Conservation (phyloP, 331 rosid genomes). For the Dryas integrifolia region DNA sequence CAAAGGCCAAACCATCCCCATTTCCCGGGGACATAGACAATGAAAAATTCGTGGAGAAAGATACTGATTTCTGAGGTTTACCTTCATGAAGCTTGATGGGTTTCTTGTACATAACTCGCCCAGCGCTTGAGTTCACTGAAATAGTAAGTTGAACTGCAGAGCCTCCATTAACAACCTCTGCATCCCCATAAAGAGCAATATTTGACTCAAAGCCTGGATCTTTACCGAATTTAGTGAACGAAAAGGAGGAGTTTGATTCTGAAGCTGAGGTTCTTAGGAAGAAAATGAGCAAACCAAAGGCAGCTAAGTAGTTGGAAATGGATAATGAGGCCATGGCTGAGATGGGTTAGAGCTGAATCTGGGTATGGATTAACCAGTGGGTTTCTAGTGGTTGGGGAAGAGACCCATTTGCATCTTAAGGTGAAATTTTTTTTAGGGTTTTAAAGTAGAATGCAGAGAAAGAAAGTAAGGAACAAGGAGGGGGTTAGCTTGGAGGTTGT, state of each 20-base stretch:
- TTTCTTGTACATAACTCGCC: constrained; percentile 57
- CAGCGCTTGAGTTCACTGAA: constrained; percentile 41
- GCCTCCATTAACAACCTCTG: constrained; percentile 53
- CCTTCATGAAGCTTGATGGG: constrained; percentile 67
- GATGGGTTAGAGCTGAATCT: constrained; percentile 51
- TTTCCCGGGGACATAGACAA: constrained; percentile 51
- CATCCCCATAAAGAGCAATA: constrained; percentile 62
- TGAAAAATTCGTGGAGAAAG: constrained; percentile 67
- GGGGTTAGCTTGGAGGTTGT: constrained; percentile 55
- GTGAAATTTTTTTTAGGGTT: constrained; percentile 58
- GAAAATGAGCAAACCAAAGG: constrained; percentile 42
- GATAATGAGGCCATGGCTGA: constrained; percentile 59
- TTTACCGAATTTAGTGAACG: constrained; percentile 54
- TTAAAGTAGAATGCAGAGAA: constrained; percentile 45
- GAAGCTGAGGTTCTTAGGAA: constrained; percentile 44
- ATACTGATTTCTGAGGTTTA: constrained; percentile 47
- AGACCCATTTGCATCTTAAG: constrained; percentile 42
- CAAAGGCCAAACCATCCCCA: constrained; percentile 67
- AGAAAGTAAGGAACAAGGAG: constrained; percentile 62
- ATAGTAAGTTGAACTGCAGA: constrained; percentile 51
- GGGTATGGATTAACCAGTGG: constrained; percentile 22
- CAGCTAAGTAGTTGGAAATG: constrained; percentile 33
- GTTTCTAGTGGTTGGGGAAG: constrained; percentile 31
- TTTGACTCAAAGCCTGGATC: constrained; percentile 52
- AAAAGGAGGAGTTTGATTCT: constrained; percentile 49